Evolutionary conservation across 305 asterid genomes (phyloP).

Genomic region (Fraxinus sp.): DNA sequence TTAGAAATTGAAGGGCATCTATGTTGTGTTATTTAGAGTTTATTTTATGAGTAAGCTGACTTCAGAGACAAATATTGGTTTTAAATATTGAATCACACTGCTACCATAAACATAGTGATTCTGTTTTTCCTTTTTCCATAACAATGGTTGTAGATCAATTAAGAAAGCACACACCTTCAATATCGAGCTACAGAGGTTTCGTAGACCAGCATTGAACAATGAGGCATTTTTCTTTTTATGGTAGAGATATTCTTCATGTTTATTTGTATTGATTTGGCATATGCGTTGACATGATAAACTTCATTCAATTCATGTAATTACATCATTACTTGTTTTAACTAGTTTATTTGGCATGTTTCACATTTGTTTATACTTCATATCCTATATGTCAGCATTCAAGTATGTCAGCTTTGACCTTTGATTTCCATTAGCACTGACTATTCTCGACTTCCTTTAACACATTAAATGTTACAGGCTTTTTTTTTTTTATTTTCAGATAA

Average conservation of each 20-base stretch:
- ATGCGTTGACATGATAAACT: not conserved
- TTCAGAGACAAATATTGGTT: not conserved
- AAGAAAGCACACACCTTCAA: not conserved
- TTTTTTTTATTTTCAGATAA: not conserved
- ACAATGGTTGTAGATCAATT: not conserved
- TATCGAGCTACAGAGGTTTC: not conserved
- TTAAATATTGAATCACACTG: not conserved
- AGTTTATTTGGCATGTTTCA: not conserved
- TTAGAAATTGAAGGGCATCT: not conserved
- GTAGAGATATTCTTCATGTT: not conserved
- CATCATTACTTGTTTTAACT: not conserved
- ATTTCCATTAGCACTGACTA: not conserved
- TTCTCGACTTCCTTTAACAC: not conserved
- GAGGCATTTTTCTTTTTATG: not conserved
- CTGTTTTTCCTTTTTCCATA: not conserved
- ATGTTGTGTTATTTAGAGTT: not conserved
- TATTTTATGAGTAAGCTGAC: not conserved
- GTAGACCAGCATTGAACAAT: not conserved
- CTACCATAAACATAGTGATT: not conserved
- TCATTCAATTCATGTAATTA: not conserved
- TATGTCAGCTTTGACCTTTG: not conserved
- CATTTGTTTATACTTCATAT: not conserved
- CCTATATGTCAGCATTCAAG: not conserved
- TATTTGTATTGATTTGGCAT: not conserved
- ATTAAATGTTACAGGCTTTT: not conserved